These are phyloP conservation scores for Suaeda aralocaspica DNA, from an alignment of 148 eudicot species.

Conservation along the genomic window DNA sequence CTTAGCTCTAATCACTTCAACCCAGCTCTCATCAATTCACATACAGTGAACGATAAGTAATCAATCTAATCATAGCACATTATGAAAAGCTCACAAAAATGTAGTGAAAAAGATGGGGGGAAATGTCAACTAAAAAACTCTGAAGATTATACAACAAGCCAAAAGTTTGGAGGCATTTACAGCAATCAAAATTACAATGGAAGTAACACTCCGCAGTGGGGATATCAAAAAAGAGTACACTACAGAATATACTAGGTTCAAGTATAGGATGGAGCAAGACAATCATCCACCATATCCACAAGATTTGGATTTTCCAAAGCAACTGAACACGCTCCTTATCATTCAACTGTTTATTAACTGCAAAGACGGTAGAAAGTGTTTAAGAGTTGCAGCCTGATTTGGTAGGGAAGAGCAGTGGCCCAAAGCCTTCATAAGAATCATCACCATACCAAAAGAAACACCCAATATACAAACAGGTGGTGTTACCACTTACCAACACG, in stretches of 20 bases:
- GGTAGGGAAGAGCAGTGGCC: no score
- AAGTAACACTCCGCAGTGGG: background rate
- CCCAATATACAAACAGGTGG: background rate
- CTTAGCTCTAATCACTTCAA: no score
- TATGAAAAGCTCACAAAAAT: no score
- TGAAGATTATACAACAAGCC: no score
- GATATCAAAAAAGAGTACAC: no score
- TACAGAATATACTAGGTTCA: no score
- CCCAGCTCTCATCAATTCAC: no score
- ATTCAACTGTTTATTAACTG: conserved; percentile 93
- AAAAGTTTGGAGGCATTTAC: conserved; percentile 14
- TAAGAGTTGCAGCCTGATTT: no score
- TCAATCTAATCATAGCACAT: no score
- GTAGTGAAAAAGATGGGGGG: no score
- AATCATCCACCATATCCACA: conserved; percentile 83
- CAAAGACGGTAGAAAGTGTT: conserved; percentile 7
- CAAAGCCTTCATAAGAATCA: background rate
- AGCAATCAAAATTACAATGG: background rate
- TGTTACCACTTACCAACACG: no score
- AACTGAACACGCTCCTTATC: conserved; percentile 92
- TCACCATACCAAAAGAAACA: background rate
- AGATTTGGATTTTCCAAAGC: conserved; percentile 94
- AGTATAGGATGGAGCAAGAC: conserved; percentile 68
- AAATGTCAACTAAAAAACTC: background rate
- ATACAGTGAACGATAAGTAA: no score